Evolutionary conservation across 2,329 filamentous ascomycete species (phyloP).

Genomic region (Huntiella bhutanensis): DNA sequence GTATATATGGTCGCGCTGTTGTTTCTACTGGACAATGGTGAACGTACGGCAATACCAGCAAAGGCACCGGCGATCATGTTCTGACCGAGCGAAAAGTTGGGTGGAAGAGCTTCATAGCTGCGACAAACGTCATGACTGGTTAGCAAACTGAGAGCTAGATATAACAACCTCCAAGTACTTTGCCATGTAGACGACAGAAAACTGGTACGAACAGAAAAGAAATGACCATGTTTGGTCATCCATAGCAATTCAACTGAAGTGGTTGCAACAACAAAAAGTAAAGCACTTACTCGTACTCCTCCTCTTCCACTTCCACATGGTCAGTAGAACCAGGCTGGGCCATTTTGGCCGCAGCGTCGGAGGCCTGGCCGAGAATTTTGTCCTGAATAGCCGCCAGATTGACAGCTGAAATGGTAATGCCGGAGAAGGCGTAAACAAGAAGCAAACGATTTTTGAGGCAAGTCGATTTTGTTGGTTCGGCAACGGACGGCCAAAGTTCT

Average conservation of each 20-base stretch:
- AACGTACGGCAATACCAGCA: conserved; percentile 75
- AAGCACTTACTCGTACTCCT: conserved; percentile 47
- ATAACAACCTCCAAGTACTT: not conserved
- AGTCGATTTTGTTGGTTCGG: not conserved
- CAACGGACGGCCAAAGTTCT: not conserved
- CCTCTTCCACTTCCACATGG: conserved; percentile 19
- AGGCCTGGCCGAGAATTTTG: conserved; percentile 41
- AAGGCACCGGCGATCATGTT: conserved; percentile 96
- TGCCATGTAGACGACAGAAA: too few species aligned
- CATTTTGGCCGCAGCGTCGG: conserved; percentile 50
- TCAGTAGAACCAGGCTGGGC: conserved; percentile 47
- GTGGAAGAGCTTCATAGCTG: conserved; percentile 80
- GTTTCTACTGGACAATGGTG: not conserved
- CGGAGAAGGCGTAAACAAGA: not conserved
- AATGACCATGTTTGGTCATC: too few species aligned
- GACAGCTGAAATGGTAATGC: conserved; percentile 16
- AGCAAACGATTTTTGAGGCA: not conserved
- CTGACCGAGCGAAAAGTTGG: conserved; percentile 80
- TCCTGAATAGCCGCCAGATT: conserved; percentile 44
- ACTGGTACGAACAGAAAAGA: too few species aligned
- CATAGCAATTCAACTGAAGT: too few species aligned
- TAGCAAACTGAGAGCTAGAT: not conserved
- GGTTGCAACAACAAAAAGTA: not conserved
- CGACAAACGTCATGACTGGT: not conserved
- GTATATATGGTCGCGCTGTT: conserved; percentile 3